Percentiles rank a stretch among this genome's conserved stretches.
phyloP scores from a whole-genome alignment of 176 grass and related monocot genomes.

The Otatea glauca region DNA sequence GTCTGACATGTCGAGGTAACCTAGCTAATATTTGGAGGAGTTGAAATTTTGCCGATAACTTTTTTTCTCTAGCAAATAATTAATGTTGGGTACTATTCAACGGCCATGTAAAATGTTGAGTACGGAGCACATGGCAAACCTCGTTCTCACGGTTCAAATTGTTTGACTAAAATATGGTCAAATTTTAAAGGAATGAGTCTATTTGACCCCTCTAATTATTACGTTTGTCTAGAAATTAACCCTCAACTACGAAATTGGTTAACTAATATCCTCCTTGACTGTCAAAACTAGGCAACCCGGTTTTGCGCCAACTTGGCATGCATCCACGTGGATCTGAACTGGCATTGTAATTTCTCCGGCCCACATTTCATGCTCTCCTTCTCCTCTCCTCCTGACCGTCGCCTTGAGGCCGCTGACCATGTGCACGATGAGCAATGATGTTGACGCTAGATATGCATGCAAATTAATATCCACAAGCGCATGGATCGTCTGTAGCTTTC shows the following conservation, averaged over 20 bases:
- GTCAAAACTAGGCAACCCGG: no score
- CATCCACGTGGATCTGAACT: no score
- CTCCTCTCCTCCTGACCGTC: slow-evolving; percentile 41
- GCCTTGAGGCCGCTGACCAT: slow-evolving; percentile 74
- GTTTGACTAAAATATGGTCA: not conserved
- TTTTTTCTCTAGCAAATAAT: not conserved
- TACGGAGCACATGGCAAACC: not conserved
- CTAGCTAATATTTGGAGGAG: not conserved
- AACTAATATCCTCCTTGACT: no score
- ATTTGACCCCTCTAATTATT: no score
- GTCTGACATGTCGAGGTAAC: slow-evolving; percentile 12
- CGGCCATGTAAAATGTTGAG: not conserved
- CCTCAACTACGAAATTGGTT: no score
- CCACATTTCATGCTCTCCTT: no score
- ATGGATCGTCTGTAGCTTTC: no score
- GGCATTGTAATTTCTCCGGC: no score
- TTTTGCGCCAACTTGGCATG: no score
- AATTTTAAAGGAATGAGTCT: not conserved
- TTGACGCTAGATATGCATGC: no score
- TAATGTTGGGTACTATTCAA: not conserved
- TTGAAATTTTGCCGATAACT: not conserved
- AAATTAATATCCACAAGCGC: no score
- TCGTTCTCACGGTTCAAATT: not conserved
- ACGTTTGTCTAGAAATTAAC: no score
- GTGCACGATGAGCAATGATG: slow-evolving; percentile 58